Evolutionary conservation across 495 filamentous ascomycete species (phyloP).

Genomic region (Lepraria neglecta): DNA sequence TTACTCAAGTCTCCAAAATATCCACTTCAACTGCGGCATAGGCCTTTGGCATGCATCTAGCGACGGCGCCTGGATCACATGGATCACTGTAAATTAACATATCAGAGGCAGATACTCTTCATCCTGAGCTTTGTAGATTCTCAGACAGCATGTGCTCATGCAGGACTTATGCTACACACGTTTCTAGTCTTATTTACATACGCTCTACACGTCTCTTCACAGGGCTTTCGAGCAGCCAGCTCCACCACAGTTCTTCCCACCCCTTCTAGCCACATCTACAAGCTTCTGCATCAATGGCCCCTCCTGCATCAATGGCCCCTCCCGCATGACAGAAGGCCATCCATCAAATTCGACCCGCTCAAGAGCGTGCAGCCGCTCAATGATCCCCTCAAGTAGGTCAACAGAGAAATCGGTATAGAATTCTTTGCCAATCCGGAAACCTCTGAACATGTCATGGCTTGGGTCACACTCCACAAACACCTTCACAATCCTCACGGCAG

Average conservation of each 20-base stretch:
- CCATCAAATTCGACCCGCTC: slow-evolving; percentile 68
- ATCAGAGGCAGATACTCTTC: background rate
- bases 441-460: slow-evolving; percentile 62
- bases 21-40: slow-evolving; percentile 9
- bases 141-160: background rate
- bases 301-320: slow-evolving; percentile 55
- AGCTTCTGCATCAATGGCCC: slow-evolving; percentile 67
- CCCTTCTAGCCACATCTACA: slow-evolving; percentile 45
- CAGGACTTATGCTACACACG: background rate
- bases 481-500: slow-evolving; percentile 54
- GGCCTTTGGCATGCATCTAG: slow-evolving; percentile 15
- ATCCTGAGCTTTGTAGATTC: background rate
- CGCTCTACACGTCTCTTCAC: slow-evolving; percentile 38
- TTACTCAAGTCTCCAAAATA: slow-evolving; percentile 11
- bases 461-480: slow-evolving; percentile 79
- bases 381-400: slow-evolving; percentile 50
- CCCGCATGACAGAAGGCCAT: slow-evolving; percentile 61
- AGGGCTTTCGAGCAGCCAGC: slow-evolving; percentile 64
- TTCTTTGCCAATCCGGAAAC: slow-evolving; percentile 59
- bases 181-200: background rate
- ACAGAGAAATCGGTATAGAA: slow-evolving; percentile 72
- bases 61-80: slow-evolving; percentile 19
- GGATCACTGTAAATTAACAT: background rate
- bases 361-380: slow-evolving; percentile 55
- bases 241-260: slow-evolving; percentile 45